Conservation (phyloP, 208 protist species). For the Trypanosoma grayi region DNA sequence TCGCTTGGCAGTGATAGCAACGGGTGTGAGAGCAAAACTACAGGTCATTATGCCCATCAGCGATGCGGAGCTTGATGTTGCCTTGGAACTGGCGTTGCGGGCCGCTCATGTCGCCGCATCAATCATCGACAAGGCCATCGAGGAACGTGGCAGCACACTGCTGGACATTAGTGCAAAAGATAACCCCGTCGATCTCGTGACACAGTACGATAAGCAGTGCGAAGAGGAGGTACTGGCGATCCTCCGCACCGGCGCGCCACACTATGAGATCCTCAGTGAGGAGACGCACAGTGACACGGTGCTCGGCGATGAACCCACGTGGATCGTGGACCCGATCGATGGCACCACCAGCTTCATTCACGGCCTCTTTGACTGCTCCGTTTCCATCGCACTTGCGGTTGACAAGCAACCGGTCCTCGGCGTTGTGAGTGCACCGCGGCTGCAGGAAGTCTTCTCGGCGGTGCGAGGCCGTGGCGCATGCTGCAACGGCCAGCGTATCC, state of each 20-base stretch:
- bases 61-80: slow-evolving; percentile 54
- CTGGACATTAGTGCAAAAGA: slow-evolving; percentile 41
- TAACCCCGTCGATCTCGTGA: slow-evolving; percentile 63
- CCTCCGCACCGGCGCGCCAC: slow-evolving; percentile 49
- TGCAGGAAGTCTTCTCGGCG: slow-evolving; percentile 81
- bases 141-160: slow-evolving; percentile 32
- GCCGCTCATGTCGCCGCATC: slow-evolving; percentile 52
- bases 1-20: too few relatives aligned
- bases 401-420: slow-evolving; percentile 72
- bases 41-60: slow-evolving; percentile 30
- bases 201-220: slow-evolving; percentile 72
- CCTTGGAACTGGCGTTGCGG: slow-evolving; percentile 55
- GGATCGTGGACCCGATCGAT: slow-evolving; percentile 85
- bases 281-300: slow-evolving; percentile 38
- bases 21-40: background rate
- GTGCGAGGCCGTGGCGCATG: slow-evolving; percentile 77
- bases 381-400: slow-evolving; percentile 79
- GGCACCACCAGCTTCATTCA: slow-evolving; percentile 80
- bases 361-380: slow-evolving; percentile 81
- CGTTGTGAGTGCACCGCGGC: slow-evolving; percentile 69
- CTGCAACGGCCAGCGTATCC: slow-evolving; percentile 84
- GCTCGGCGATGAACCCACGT: slow-evolving; percentile 64
- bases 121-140: slow-evolving; percentile 62
- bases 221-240: slow-evolving; percentile 72
- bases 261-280: slow-evolving; percentile 66